Conservation (phyloP, 164 flowering plant species). For the Magnolia changhungtana region DNA sequence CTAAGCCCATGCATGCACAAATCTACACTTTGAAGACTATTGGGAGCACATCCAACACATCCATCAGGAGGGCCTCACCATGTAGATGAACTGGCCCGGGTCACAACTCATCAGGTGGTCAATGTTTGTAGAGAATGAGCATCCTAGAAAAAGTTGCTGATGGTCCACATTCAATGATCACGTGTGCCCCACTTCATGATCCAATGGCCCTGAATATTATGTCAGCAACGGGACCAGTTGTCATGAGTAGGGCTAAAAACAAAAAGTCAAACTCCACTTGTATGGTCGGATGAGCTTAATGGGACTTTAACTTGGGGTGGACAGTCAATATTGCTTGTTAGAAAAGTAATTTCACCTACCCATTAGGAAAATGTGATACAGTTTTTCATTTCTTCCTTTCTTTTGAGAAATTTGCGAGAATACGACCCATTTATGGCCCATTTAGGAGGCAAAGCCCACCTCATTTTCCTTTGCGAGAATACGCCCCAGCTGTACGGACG, state of each 20-base stretch:
- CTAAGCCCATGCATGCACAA: background rate
- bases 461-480: too few relatives aligned
- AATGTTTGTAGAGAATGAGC: background rate
- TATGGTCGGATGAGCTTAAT: background rate
- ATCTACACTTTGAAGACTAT: background rate
- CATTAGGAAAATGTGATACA: constrained; percentile 1
- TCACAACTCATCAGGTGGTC: background rate
- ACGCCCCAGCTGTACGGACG: too few relatives aligned
- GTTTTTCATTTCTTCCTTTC: background rate
- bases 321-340: constrained; percentile 11
- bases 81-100: background rate
- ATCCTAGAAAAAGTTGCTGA: background rate
- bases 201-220: background rate
- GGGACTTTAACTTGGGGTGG: constrained; percentile 2
- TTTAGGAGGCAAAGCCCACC: too few relatives aligned
- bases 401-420: too few relatives aligned
- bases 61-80: background rate
- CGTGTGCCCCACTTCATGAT: background rate
- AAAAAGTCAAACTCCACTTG: background rate
- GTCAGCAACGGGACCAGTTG: background rate
- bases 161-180: background rate
- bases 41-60: background rate
- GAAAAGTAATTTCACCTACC: constrained; percentile 11
- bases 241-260: background rate
- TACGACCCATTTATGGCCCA: too few relatives aligned